Conservation (phyloP, 148 eudicot species). For the Amaranthus palmeri region DNA sequence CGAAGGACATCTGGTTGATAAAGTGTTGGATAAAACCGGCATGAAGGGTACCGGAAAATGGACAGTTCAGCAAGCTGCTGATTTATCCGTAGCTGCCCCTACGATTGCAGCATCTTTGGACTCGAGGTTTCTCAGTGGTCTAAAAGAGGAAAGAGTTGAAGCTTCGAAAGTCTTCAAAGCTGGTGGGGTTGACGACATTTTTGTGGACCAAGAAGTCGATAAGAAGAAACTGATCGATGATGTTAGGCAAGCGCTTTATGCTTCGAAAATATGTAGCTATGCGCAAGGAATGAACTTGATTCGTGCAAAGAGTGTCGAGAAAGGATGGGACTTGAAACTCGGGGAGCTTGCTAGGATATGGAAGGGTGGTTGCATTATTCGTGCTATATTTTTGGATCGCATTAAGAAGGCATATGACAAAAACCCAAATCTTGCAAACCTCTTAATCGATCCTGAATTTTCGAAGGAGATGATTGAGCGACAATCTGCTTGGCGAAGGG, state of each 20-base stretch:
- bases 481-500: constrained; percentile 80
- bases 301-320: constrained; percentile 71
- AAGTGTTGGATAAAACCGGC: constrained; percentile 87
- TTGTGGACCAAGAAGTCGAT: constrained; percentile 60
- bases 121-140: constrained; percentile 79
- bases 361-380: constrained; percentile 93
- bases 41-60: constrained; percentile 97
- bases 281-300: constrained; percentile 94
- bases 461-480: constrained; percentile 75
- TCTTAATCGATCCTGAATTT: constrained; percentile 78
- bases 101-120: constrained; percentile 85
- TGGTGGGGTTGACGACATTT: constrained; percentile 46
- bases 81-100: constrained; percentile 76
- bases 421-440: constrained; percentile 66
- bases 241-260: constrained; percentile 76
- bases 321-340: constrained; percentile 77
- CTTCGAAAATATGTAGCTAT: constrained; percentile 84
- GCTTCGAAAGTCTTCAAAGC: constrained; percentile 73
- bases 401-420: constrained; percentile 88
- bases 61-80: constrained; percentile 97
- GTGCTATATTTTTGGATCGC: constrained; percentile 87
- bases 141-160: constrained; percentile 77
- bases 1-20: constrained; percentile 75
- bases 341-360: constrained; percentile 92
- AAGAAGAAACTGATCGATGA: constrained; percentile 69